phyloP scores from a whole-genome alignment of 495 filamentous ascomycete genomes.

The Parachaetomium inaequale region DNA sequence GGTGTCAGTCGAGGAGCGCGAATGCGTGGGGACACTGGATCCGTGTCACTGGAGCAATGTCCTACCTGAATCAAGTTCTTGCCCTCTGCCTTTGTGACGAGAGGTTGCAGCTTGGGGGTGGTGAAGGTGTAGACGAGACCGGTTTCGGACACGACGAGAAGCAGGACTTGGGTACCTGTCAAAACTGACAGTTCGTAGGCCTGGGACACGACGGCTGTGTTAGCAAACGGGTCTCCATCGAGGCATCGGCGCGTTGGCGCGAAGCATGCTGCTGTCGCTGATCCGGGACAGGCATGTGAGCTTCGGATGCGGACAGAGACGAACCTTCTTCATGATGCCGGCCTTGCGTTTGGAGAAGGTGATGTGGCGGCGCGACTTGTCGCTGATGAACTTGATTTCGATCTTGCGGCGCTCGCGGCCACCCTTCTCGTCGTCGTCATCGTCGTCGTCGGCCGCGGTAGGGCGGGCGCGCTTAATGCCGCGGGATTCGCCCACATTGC shows the following conservation, averaged over 20 bases:
- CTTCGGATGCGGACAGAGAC: constrained; percentile 29
- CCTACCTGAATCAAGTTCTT: constrained; percentile 99
- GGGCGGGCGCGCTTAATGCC: constrained; percentile 88
- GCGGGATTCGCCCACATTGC: constrained; percentile 60
- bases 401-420: constrained; percentile 99
- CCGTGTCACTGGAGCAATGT: not conserved
- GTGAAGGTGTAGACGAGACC: constrained; percentile 99
- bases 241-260: not conserved
- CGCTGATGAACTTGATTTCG: constrained; percentile 99
- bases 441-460: constrained; percentile 83
- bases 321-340: constrained; percentile 99
- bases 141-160: constrained; percentile 97
- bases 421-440: constrained; percentile 97
- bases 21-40: not conserved
- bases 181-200: constrained; percentile 97
- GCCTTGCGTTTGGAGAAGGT: constrained; percentile 99
- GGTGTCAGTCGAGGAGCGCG: not conserved
- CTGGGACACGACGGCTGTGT: constrained; percentile 47
- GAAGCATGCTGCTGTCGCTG: not conserved
- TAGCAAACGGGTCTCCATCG: constrained; percentile 23
- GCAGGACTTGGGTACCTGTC: constrained; percentile 94
- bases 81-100: constrained; percentile 98
- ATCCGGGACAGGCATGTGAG: not conserved
- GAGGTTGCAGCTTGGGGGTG: constrained; percentile 96
- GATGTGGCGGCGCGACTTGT: constrained; percentile 99